Evolutionary conservation across 805 yeast species (phyloP), one percentile per base, ranked within the genome.

Genomic region (Cyberlindnera misumaiensis): DNA sequence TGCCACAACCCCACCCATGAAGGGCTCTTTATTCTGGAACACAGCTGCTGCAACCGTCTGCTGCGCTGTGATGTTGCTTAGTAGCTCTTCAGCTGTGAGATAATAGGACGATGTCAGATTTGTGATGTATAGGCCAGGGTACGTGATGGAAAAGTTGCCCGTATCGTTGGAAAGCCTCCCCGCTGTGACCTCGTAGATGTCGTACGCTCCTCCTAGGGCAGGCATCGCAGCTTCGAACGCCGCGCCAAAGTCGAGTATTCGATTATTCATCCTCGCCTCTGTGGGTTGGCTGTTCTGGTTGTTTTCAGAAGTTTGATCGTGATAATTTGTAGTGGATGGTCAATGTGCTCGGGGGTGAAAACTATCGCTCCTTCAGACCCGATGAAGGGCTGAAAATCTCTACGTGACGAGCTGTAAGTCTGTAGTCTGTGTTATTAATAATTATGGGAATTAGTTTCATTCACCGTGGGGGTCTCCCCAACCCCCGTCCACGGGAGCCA

Each of bases 91-190:
- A 1, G 30, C 15, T 2, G 39, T 24, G 41, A 44, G 24, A 11
- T 25, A 35, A 9, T 32, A 38, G 6, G 25, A 7, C 3, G 53
- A 41, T 7, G 66, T 51, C 48, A 78, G 68, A 54, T 75, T 75
- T 12, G 79, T 66, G 25, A 73, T 48, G 49, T 64, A 73, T 44
- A 67, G 64, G 2, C 69, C 69, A 3, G 77, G 73, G 12, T 52
- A 55, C 13, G 56, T 24, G 10, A 52, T 32, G 1, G 38, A 27
- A 17, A 32, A 13, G 34, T 45, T 39, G 6, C 30, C 2, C 3
- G 28, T n/a, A 5, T 28, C 11, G 34, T 12, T 11, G 6, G 15
- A 13, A 5, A 30, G 3, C 12, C 26, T 12, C 4, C 58, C 58
- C 5, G 56, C 46, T 0, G 52, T 46, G n/a, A 53, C 44, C 35